Evolutionary conservation across 176 grass and related monocot species (phyloP), one percentile per base, ranked within the genome.

Genomic region (Saccharum spontaneum): DNA sequence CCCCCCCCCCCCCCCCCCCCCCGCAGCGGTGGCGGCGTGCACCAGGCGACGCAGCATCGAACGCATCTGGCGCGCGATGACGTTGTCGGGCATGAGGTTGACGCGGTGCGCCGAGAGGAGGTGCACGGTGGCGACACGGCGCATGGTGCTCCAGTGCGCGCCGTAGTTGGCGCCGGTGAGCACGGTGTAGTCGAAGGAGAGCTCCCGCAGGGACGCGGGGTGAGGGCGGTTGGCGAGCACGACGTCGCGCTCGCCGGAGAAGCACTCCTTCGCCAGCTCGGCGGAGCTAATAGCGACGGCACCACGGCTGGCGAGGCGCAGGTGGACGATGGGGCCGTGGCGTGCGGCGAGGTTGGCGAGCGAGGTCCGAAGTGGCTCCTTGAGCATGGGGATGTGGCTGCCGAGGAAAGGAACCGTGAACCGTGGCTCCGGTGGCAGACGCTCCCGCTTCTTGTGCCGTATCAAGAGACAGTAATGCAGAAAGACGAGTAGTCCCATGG

Each of bases 191-290:
- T 84, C 66, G 74, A 88, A 86, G 39, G 85, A 62, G 18, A 17
- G 31, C 69, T 83, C 79, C 60, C 79, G 74, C 3, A n/a, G 7
- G 0, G 86, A 90, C 16, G 83, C 86, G 49, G 88, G 55, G 43
- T 69, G 86, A 33, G 88, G 88, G n/a, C 92, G 85, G 79, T 94
- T 94, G 34, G 92, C 88, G 69, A 94, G 80, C 41, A 83, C 44
- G 82, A 89, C 10, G 62, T 94, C 92, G 41, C 84, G 77, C 15
- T 49, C 77, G 3, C 60, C 81, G 37, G 75, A 86, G 86, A 94
- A 88, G 83, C 83, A 86, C 68, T 94, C 86, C 64, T 83, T 80
- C 4, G 82, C 80, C 16, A 76, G 10, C 1, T 28, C 52, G 17
- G 79, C 31, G 1, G 88, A 88, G 22, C 88, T 73, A 45, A 94